Evolutionary conservation across 2,329 filamentous ascomycete genomes (phyloP).

Genomic region (Coniochaeta hoffmannii): DNA sequence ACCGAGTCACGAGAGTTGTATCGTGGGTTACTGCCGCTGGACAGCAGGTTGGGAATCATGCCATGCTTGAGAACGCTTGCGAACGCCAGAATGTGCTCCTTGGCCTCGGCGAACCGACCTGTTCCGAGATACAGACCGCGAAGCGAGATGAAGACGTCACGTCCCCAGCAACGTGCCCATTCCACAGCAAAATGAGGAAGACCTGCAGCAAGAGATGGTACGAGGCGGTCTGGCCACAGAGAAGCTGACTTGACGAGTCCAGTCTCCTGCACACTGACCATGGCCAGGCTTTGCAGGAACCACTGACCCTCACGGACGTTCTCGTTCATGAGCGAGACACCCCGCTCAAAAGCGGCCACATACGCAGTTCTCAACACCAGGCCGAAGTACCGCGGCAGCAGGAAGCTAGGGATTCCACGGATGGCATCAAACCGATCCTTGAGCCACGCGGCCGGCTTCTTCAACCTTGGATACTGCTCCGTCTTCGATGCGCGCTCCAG

Average conservation of each 20-base stretch:
- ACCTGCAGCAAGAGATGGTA: slow-evolving; percentile 84
- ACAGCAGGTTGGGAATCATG: slow-evolving; percentile 92
- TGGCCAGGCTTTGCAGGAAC: slow-evolving; percentile 80
- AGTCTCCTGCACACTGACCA: slow-evolving; percentile 89
- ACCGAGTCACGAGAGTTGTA: slow-evolving; percentile 96
- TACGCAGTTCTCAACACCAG: slow-evolving; percentile 84
- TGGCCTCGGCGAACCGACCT: slow-evolving; percentile 79
- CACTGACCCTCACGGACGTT: slow-evolving; percentile 75
- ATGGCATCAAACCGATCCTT: slow-evolving; percentile 80
- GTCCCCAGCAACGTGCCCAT: slow-evolving; percentile 96
- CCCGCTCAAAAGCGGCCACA: slow-evolving; percentile 70
- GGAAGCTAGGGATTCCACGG: slow-evolving; percentile 75
- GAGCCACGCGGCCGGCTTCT: slow-evolving; percentile 68
- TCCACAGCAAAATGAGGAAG: slow-evolving; percentile 88
- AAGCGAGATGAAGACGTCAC: slow-evolving; percentile 93
- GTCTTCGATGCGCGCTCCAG: slow-evolving; percentile 64
- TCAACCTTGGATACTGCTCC: slow-evolving; percentile 54
- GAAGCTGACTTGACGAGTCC: slow-evolving; percentile 87
- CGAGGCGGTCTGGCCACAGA: slow-evolving; percentile 75
- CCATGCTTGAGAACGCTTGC: slow-evolving; percentile 95
- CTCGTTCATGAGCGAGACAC: slow-evolving; percentile 69
- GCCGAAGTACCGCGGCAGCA: slow-evolving; percentile 89
- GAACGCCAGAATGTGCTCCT: slow-evolving; percentile 90
- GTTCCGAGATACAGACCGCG: slow-evolving; percentile 89
- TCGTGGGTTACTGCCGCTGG: slow-evolving; percentile 75